Evolutionary conservation across 305 asterid genomes (phyloP).

Genomic region (Fraxinus baroniana): DNA sequence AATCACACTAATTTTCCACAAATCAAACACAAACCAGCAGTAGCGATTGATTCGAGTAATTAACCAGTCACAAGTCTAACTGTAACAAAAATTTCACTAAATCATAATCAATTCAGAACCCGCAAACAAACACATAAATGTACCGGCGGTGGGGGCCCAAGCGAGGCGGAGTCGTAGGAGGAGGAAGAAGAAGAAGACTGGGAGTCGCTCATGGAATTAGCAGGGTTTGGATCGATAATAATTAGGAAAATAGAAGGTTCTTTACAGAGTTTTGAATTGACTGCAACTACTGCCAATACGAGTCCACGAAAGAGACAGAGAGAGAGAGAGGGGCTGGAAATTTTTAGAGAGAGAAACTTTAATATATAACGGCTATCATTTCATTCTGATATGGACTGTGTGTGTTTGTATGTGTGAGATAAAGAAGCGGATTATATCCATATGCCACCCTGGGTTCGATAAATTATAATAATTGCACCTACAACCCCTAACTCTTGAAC

Average conservation of each 20-base stretch:
- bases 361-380: constrained; percentile 38
- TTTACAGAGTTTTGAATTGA: constrained; percentile 27
- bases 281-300: constrained; percentile 8
- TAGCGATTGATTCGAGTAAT: neutral
- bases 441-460: neutral
- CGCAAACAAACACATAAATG: neutral
- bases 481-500: neutral
- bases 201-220: constrained; percentile 49
- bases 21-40: constrained; percentile 9
- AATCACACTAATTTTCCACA: neutral
- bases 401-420: neutral
- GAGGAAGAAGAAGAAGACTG: constrained; percentile 58
- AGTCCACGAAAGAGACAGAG: neutral
- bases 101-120: neutral
- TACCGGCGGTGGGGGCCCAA: constrained; percentile 56
- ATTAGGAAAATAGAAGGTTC: constrained; percentile 19
- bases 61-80: neutral
- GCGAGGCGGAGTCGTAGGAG: constrained; percentile 61
- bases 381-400: neutral
- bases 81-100: neutral
- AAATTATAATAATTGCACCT: neutral
- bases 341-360: neutral
- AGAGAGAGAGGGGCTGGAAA: neutral
- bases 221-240: constrained; percentile 22
- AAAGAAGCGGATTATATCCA: neutral